These are phyloP conservation scores for Cyclocybe aegerita DNA, from an alignment of 768 basidiomycete species.

Conservation along the genomic window DNA sequence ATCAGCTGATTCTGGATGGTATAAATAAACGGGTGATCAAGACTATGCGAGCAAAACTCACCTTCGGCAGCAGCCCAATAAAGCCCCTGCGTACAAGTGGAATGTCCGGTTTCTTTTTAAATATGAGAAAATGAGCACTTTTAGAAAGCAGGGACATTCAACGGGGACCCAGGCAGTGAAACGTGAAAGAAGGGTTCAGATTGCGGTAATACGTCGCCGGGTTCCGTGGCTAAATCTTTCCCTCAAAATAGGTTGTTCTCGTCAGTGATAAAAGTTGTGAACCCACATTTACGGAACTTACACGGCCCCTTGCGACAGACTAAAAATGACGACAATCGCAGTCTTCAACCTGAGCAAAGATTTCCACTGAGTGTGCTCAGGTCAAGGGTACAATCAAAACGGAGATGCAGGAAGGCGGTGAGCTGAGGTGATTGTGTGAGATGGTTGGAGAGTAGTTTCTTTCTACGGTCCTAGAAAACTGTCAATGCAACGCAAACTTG, in stretches of 20 bases:
- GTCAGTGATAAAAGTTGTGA: not conserved
- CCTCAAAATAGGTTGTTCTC: not conserved
- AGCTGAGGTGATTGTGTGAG: too few species aligned
- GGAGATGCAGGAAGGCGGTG: too few species aligned
- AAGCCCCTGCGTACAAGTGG: conserved; percentile 1
- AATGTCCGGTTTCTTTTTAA: conserved; percentile 8
- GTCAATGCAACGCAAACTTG: not conserved
- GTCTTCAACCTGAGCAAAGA: not conserved
- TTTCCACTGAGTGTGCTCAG: too few species aligned
- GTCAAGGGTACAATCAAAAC: too few species aligned
- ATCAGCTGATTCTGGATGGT: too few species aligned
- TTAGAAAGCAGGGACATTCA: conserved; percentile 1
- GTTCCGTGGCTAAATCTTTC: not conserved
- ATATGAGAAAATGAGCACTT: conserved; percentile 9
- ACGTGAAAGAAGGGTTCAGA: conserved; percentile 13
- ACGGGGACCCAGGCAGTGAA: not conserved
- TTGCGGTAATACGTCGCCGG: conserved; percentile 9
- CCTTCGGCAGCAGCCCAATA: too few species aligned
- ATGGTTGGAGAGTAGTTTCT: too few species aligned
- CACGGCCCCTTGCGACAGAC: too few species aligned
- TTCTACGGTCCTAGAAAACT: not conserved
- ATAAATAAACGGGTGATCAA: too few species aligned
- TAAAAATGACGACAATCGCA: not conserved
- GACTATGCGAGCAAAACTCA: too few species aligned
- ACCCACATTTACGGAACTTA: not conserved